A percentile compares a stretch with the other conserved stretches of the same genome.
Conservation (phyloP, 2,329 filamentous ascomycete species). For the Curvularia hawaiiensis region DNA sequence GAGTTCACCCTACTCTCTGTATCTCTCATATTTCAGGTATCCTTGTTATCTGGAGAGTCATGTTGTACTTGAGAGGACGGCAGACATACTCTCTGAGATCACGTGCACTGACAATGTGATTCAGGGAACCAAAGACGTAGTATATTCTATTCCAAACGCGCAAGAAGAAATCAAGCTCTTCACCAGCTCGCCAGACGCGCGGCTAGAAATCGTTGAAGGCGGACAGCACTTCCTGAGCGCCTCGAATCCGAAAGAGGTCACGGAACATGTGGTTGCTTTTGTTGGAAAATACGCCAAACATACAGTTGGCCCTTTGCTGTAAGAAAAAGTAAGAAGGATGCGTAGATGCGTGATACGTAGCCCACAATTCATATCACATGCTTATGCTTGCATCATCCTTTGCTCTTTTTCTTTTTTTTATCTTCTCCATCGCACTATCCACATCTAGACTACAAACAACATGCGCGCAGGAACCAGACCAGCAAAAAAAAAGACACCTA, state of each 20-base stretch:
- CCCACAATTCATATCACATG: neutral
- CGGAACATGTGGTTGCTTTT: slow-evolving; percentile 38
- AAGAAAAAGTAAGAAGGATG: neutral
- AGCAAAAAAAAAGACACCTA: neutral
- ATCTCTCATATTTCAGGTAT: neutral
- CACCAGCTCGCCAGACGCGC: slow-evolving; percentile 49
- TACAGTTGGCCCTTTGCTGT: neutral
- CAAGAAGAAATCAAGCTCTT: slow-evolving; percentile 57
- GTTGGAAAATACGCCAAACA: slow-evolving; percentile 29
- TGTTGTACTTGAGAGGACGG: neutral
- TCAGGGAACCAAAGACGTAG: slow-evolving; percentile 50
- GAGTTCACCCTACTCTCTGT: slow-evolving; percentile 11
- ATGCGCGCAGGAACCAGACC: no score
- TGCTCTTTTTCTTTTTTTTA: neutral
- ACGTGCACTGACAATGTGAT: neutral
- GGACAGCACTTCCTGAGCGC: slow-evolving; percentile 58
- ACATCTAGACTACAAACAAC: neutral
- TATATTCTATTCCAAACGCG: slow-evolving; percentile 51
- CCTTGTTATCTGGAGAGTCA: neutral
- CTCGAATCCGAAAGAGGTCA: slow-evolving; percentile 54
- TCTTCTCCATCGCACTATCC: neutral
- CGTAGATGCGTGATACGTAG: neutral
- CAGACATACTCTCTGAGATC: neutral
- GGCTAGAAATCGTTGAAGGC: slow-evolving; percentile 51
- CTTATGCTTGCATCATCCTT: neutral